Base-by-base conservation (phyloP, 2,329 filamentous ascomycete species). In the Fusarium ramigenum region DNA sequence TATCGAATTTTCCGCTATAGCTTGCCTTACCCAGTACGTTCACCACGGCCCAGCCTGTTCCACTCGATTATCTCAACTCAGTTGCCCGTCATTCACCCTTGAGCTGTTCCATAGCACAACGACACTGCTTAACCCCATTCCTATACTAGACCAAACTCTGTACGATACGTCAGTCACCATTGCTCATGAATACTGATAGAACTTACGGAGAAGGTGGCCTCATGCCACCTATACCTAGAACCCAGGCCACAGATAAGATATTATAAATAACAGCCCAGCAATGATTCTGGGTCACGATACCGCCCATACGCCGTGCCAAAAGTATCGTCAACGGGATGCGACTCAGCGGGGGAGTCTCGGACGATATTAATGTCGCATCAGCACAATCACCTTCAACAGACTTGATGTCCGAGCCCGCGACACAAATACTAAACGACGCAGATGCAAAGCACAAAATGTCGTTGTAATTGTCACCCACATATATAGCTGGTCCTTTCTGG, bases 1-100 rank as follows among this genome's bases (percentile, higher is more conserved):
- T 46, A 28, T 14, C 0, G 12, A 28, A 25, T 46, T 5, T 18
- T 46, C 16, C 19, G 3, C 9, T 5, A n/a, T 30, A 7, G 9
- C 4, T 5, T 16, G 7, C 25, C 28, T 47, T 30, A 3, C 19
- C 1, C 6, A 9, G 19, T 28, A 15, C 18, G 9, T 21, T 28
- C 25, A 34, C 21, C 3, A n/a, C 4, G 4, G 3, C 19, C 0
- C 9, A 32, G 19, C 10, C 15, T 32, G 4, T 49, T 9, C 7
- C 11, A n/a, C 14, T 30, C 6, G 3, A 32, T 0, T 16, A 19
- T 19, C 2, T 5, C n/a, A 10, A 9, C 12, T 7, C 3, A 34
- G 4, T 18, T 4, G 14, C 7, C 30, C 32, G 8, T 25, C 11
- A 6, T 36, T 15, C 2, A 36, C n/a, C 18, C 49, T 52, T 21